Percentiles rank a stretch among this genome's conserved stretches.
phyloP scores from a whole-genome alignment of 202 grass and related monocot genomes.

The Cymbopogon flexuosus region DNA sequence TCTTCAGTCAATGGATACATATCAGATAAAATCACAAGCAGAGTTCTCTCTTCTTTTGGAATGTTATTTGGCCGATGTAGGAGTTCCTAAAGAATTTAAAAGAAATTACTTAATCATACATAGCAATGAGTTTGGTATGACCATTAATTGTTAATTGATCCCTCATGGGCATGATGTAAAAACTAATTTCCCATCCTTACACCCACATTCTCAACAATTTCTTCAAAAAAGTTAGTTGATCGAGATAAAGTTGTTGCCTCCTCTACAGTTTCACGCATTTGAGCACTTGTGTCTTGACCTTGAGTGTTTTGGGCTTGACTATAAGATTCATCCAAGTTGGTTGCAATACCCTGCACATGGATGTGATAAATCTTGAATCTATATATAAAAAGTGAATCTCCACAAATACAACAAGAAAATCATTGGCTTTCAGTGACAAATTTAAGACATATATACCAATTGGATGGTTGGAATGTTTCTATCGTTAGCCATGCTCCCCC shows the following conservation, averaged over 20 bases:
- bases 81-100: neutral
- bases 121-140: neutral
- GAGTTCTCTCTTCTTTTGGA: neutral
- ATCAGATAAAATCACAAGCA: neutral
- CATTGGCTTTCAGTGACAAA: neutral
- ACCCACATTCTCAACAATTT: neutral
- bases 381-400: neutral
- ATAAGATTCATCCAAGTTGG: neutral
- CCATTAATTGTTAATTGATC: neutral
- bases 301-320: neutral
- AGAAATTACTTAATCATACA: neutral
- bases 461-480: neutral
- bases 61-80: neutral
- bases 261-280: neutral
- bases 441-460: neutral
- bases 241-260: neutral
- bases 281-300: neutral
- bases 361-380: neutral
- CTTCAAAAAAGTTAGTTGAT: neutral
- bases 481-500: neutral
- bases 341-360: neutral
- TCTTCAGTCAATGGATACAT: neutral
- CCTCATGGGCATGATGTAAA: neutral
- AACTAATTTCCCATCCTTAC: neutral
- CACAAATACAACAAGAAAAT: neutral